These are phyloP conservation scores for Paramecium pentaurelia DNA, from an alignment of 73 alveolate species.

Conservation along the genomic window DNA sequence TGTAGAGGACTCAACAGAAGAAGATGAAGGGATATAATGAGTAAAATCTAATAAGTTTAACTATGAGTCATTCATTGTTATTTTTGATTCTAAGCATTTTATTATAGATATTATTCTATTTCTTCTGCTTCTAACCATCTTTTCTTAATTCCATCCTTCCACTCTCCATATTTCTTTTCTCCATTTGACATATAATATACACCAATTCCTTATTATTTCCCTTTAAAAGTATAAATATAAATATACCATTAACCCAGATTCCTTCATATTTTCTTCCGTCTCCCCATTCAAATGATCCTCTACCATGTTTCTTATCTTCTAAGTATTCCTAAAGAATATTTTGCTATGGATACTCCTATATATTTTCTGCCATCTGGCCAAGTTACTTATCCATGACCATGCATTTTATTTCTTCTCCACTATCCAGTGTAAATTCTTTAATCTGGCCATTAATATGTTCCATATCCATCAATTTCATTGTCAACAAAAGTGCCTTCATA, in stretches of 20 bases:
- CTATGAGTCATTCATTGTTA: background rate
- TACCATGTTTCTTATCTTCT: constrained; percentile 62
- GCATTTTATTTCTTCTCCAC: constrained; percentile 63
- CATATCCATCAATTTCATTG: constrained; percentile 52
- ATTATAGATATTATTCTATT: constrained; percentile 28
- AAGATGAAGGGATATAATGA: background rate
- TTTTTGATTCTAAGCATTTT: background rate
- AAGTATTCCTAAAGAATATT: constrained; percentile 8
- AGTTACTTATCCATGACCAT: constrained; percentile 53
- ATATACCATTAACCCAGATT: constrained; percentile 59
- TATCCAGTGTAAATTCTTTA: constrained; percentile 43
- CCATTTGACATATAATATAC: constrained; percentile 51
- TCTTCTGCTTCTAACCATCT: constrained; percentile 61
- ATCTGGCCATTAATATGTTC: constrained; percentile 59
- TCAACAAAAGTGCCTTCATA: constrained; percentile 61
- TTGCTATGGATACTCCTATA: constrained; percentile 16
- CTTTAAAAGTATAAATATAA: background rate
- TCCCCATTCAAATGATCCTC: constrained; percentile 62
- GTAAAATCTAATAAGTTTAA: background rate
- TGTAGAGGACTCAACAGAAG: background rate
- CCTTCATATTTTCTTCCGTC: constrained; percentile 66
- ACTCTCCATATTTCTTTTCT: constrained; percentile 58
- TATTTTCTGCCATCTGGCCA: constrained; percentile 60
- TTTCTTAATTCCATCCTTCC: constrained; percentile 64
- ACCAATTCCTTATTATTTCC: constrained; percentile 57